These are phyloP conservation scores for Musa itinerans DNA, from an alignment of 176 grass and related monocot species.

Conservation along the genomic window DNA sequence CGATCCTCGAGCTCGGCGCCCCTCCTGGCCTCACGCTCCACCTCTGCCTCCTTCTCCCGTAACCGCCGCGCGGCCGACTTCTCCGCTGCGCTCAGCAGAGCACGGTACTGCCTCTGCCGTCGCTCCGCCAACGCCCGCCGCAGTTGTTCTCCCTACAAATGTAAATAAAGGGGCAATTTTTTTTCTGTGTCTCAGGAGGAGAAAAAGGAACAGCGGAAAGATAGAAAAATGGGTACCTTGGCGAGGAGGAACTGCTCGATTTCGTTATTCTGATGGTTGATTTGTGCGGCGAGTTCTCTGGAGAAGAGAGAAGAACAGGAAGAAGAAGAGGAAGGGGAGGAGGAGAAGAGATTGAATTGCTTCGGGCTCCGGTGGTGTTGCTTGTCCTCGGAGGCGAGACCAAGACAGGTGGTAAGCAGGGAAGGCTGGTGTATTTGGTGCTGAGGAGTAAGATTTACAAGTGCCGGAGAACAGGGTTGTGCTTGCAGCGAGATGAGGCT, in stretches of 20 bases:
- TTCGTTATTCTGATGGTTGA: conserved; percentile 42
- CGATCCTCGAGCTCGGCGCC: conserved; percentile 53
- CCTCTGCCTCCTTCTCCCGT: conserved; percentile 50
- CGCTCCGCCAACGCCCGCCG: conserved; percentile 48
- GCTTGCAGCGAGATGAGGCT: not conserved
- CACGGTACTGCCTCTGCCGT: conserved; percentile 39
- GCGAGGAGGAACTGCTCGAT: conserved; percentile 59
- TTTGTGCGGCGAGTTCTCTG: conserved; percentile 38
- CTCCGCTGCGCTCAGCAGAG: conserved; percentile 36
- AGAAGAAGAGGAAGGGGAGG: conserved; percentile 5
- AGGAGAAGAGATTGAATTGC: conserved; percentile 20
- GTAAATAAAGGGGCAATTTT: not conserved
- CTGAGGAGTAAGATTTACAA: not conserved
- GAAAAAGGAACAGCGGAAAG: not conserved
- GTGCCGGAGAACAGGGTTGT: not conserved
- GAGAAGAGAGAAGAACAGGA: conserved; percentile 27
- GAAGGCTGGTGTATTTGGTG: not conserved
- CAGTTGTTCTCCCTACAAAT: conserved; percentile 55
- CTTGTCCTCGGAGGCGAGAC: conserved; percentile 34
- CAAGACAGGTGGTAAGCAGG: conserved; percentile 28
- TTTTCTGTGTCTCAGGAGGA: not conserved
- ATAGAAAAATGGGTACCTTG: conserved; percentile 28
- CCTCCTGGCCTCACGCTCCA: conserved; percentile 31
- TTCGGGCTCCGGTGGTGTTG: conserved; percentile 6
- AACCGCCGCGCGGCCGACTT: conserved; percentile 36